Base-by-base conservation (phyloP, 371 early-diverging fungal species). In the Phascolomyces articulosus region DNA sequence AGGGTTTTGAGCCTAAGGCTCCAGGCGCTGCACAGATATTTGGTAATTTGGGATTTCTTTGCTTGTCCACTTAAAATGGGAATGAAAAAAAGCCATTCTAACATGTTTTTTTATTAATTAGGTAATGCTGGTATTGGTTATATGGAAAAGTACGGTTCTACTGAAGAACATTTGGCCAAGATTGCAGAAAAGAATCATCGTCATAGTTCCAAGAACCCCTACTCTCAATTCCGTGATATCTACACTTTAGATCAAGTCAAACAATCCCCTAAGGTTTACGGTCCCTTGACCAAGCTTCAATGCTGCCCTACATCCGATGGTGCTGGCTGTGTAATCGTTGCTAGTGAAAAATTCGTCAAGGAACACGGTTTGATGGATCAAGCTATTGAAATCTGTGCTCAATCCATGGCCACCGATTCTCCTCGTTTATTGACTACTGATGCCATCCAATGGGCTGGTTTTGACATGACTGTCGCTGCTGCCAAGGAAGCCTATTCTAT, bases 291-390 rank as follows among this genome's bases (percentile, higher is more conserved):
- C 41, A 88, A 87, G 65, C 80, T 91, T 28, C 92, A 91, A 73
- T 93, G 93, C 81, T 90, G 90, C 65, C 92, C 93, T 49, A 93
- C 91, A 9, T 90, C 91, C 11, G 92, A 93, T 71, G 93, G 93
- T 48, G 81, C 90, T 40, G 92, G 84, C 7, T 87, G 88, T 60
- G 89, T 75, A 24, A 84, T 93, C 65, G 58, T 93, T n/a, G 89
- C 88, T 11, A 88, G 86, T 18, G 91, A 92, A 69, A 83, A 73
- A 16, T 93, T 90, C 74, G 87, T 92, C 40, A 67, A 67, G 23
- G 82, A 87, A 62, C 80, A 93, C 69, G 68, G 77, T 54, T 72
- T 93, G 23, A 78, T 79, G 77, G 82, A 81, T 62, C 90, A 90
- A 68, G 92, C 91, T 23, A 78, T 92, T 11, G 91, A 92, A 68